Evolutionary conservation across 169 alveolate species (phyloP).

Genomic region (Plasmodium ovale): DNA sequence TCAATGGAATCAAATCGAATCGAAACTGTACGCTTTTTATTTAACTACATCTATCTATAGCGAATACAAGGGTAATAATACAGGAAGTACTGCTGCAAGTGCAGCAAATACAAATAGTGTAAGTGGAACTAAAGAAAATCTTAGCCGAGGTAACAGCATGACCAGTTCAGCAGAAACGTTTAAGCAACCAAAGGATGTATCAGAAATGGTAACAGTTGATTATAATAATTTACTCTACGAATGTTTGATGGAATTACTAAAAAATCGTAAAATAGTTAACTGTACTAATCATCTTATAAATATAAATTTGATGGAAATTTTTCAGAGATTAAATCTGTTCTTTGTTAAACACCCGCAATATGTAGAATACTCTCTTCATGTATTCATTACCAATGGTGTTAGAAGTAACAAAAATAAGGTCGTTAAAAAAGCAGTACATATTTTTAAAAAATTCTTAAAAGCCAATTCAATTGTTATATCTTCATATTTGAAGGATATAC

Average conservation of each 20-base stretch:
- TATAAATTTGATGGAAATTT: slow-evolving; percentile 68
- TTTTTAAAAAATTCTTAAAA: slow-evolving; percentile 65
- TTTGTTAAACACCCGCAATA: slow-evolving; percentile 58
- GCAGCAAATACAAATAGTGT: neutral
- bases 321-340: slow-evolving; percentile 58
- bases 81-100: neutral
- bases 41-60: slow-evolving; percentile 57
- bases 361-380: slow-evolving; percentile 54
- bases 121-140: neutral
- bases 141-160: neutral
- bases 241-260: slow-evolving; percentile 58
- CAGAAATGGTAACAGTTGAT: neutral
- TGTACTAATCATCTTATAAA: slow-evolving; percentile 61
- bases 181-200: slow-evolving; percentile 16
- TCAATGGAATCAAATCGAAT: slow-evolving; percentile 64
- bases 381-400: slow-evolving; percentile 66
- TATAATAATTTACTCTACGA: slow-evolving; percentile 34
- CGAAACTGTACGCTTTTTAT: slow-evolving; percentile 57
- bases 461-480: slow-evolving; percentile 34
- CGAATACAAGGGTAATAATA: slow-evolving; percentile 32
- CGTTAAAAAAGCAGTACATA: slow-evolving; percentile 49
- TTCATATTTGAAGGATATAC: slow-evolving; percentile 52
- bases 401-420: slow-evolving; percentile 47
- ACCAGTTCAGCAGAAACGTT: neutral
- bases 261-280: slow-evolving; percentile 55